Percentiles rank a stretch among this genome's conserved stretches.
Evolutionary conservation across 768 basidiomycete genomes (phyloP).

Genomic region (Suillus hirtellus): DNA sequence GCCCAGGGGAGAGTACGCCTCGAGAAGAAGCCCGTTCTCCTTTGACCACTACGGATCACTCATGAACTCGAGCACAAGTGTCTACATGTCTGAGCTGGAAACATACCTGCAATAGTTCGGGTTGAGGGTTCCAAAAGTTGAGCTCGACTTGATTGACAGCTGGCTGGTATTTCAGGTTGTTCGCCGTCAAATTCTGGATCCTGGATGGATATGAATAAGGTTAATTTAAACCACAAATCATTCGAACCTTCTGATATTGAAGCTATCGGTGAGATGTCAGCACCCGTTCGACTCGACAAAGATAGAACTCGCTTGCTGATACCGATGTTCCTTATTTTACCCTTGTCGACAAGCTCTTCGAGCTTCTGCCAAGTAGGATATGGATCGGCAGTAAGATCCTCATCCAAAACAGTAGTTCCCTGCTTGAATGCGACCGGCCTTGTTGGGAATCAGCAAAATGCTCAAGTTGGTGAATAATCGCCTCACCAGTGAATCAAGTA

Average conservation of each 20-base stretch:
- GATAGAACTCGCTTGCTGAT: slow-evolving; percentile 66
- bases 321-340: slow-evolving; percentile 78
- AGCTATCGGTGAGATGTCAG: slow-evolving; percentile 35
- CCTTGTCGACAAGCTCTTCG: slow-evolving; percentile 74
- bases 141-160: slow-evolving; percentile 83
- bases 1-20: slow-evolving; percentile 79
- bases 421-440: slow-evolving; percentile 72
- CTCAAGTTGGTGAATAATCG: not conserved
- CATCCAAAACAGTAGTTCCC: slow-evolving; percentile 46
- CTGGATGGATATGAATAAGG: slow-evolving; percentile 25
- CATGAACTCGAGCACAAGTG: not conserved
- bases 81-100: not conserved
- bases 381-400: slow-evolving; percentile 63
- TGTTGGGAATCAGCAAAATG: slow-evolving; percentile 1
- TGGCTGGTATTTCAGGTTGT: slow-evolving; percentile 57
- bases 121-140: slow-evolving; percentile 76
- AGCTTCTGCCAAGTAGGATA: slow-evolving; percentile 82
- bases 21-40: slow-evolving; percentile 61
- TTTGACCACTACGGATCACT: slow-evolving; percentile 55
- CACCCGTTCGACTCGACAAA: not conserved
- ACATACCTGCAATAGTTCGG: slow-evolving; percentile 64
- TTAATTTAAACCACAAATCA: not conserved
- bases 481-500: slow-evolving; percentile 79
- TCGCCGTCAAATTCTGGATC: slow-evolving; percentile 62
- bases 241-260: slow-evolving; percentile 54